Evolutionary conservation across 768 basidiomycete species (phyloP).

Genomic region (Chalciporus pseudorubinellus): DNA sequence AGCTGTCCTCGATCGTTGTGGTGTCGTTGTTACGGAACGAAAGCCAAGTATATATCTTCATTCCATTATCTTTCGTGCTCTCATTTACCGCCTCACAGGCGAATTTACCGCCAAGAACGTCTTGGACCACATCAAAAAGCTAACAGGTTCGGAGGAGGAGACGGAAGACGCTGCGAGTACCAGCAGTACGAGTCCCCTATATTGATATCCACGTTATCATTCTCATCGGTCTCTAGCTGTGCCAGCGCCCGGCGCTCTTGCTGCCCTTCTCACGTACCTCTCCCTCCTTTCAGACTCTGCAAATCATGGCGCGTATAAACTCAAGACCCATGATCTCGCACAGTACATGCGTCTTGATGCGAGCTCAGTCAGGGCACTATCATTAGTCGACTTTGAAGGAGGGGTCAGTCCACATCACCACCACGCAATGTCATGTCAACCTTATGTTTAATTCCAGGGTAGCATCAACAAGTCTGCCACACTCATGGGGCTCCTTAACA

Average conservation of each 20-base stretch:
- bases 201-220: neutral
- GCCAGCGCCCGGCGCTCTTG: conserved; percentile 72
- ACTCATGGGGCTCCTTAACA: conserved; percentile 85
- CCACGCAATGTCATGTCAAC: neutral
- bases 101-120: conserved; percentile 83
- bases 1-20: conserved; percentile 85
- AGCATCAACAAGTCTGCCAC: conserved; percentile 79
- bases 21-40: conserved; percentile 85
- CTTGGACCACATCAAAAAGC: conserved; percentile 66
- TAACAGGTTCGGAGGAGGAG: conserved; percentile 30
- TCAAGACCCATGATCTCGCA: conserved; percentile 85
- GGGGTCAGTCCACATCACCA: conserved; percentile 14
- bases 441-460: conserved; percentile 36
- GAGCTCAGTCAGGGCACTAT: conserved; percentile 87
- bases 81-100: conserved; percentile 41
- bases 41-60: conserved; percentile 63
- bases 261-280: conserved; percentile 82
- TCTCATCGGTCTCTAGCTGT: conserved; percentile 47
- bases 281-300: conserved; percentile 72
- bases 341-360: conserved; percentile 97
- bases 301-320: conserved; percentile 76
- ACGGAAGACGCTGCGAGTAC: conserved; percentile 17
- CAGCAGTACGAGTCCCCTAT: conserved; percentile 5
- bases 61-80: neutral
- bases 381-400: conserved; percentile 72